Conservation (phyloP, 495 filamentous ascomycete species). For the Penicillium cataractarum region DNA sequence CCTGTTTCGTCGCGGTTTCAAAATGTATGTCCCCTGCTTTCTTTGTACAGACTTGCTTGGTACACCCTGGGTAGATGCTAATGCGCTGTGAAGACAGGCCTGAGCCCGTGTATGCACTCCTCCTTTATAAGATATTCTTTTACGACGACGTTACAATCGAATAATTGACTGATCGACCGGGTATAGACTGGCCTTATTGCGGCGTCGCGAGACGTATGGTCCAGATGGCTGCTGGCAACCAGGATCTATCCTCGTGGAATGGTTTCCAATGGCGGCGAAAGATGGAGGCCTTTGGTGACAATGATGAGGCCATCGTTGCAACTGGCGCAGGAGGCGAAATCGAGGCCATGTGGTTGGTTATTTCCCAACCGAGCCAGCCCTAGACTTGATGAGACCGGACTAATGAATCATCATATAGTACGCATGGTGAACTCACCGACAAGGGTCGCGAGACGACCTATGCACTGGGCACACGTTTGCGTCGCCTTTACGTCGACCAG, state of each 20-base stretch:
- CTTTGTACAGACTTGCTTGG: background rate
- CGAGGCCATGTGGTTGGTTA: conserved; percentile 71
- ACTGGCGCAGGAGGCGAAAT: conserved; percentile 66
- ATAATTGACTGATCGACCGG: conserved; percentile 18
- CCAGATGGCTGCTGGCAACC: conserved; percentile 65
- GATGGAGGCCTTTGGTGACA: conserved; percentile 75
- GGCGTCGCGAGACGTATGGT: conserved; percentile 70
- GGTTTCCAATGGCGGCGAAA: conserved; percentile 76
- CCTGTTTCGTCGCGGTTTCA: conserved; percentile 86
- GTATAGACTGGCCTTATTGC: conserved; percentile 89
- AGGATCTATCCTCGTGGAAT: conserved; percentile 63
- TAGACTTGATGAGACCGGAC: background rate
- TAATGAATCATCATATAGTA: conserved; percentile 41
- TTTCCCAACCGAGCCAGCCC: background rate
- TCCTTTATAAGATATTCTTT: background rate
- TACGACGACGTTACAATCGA: background rate
- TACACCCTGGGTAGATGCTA: conserved; percentile 21
- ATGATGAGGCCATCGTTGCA: conserved; percentile 71
- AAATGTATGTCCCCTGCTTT: conserved; percentile 56
- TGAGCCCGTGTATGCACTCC: conserved; percentile 62
- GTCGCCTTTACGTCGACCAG: conserved; percentile 86
- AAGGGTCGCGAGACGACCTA: conserved; percentile 82
- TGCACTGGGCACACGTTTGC: conserved; percentile 74
- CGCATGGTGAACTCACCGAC: conserved; percentile 88
- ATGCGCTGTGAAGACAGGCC: conserved; percentile 60